These are phyloP conservation scores for Globisporangium megalacanthum DNA, from an alignment of 352 stramenopile genomes.

Conservation along the genomic window DNA sequence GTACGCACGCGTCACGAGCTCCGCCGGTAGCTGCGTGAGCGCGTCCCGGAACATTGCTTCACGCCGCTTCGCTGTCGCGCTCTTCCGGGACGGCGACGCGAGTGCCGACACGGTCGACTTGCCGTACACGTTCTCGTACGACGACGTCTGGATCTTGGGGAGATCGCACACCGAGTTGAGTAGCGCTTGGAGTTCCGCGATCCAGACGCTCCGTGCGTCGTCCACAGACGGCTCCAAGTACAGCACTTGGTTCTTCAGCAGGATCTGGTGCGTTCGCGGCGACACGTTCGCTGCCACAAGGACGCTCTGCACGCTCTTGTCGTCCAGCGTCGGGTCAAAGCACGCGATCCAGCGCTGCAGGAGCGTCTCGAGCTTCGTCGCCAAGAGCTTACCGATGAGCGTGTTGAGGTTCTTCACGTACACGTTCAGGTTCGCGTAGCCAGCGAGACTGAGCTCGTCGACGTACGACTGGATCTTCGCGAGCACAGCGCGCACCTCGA, in stretches of 20 bases:
- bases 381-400: slow-evolving; percentile 82
- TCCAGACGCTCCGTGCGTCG: slow-evolving; percentile 81
- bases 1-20: slow-evolving; percentile 76
- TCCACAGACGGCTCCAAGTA: slow-evolving; percentile 95
- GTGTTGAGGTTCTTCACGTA: slow-evolving; percentile 92
- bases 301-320: slow-evolving; percentile 45
- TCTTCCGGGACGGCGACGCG: slow-evolving; percentile 60
- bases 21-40: slow-evolving; percentile 44
- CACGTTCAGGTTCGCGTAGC: slow-evolving; percentile 90
- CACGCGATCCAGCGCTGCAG: slow-evolving; percentile 65
- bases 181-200: slow-evolving; percentile 91
- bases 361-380: slow-evolving; percentile 62
- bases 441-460: slow-evolving; percentile 93
- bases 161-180: slow-evolving; percentile 94
- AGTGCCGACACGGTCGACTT: slow-evolving; percentile 54
- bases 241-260: slow-evolving; percentile 96
- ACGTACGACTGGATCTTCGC: slow-evolving; percentile 89
- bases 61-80: slow-evolving; percentile 40
- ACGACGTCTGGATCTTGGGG: slow-evolving; percentile 83
- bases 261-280: slow-evolving; percentile 86
- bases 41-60: slow-evolving; percentile 75
- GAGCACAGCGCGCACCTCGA: slow-evolving; percentile 55
- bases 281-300: slow-evolving; percentile 40
- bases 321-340: slow-evolving; percentile 57
- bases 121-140: slow-evolving; percentile 85